Percentiles rank a stretch among this genome's conserved stretches.
phyloP scores from a whole-genome alignment of 2,329 filamentous ascomycete species.

The Phaeoacremonium minimum region DNA sequence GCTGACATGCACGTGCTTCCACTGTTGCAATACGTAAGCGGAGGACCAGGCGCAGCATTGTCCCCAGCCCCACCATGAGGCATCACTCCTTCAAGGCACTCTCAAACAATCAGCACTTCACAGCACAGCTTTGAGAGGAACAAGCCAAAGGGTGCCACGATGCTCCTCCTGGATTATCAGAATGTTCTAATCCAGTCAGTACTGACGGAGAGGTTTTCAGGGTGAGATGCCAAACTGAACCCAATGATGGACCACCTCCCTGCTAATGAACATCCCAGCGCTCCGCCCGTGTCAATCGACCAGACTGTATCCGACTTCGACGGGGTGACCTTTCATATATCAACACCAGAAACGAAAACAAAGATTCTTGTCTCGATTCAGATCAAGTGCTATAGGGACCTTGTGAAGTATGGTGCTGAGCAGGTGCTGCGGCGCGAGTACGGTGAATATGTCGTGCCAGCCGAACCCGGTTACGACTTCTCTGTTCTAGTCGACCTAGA shows the following conservation, averaged over 20 bases:
- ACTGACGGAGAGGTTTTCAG: slow-evolving; percentile 89
- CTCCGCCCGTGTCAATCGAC: slow-evolving; percentile 83
- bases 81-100: slow-evolving; percentile 6
- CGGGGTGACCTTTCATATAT: slow-evolving; percentile 97
- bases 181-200: slow-evolving; percentile 97
- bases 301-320: slow-evolving; percentile 99
- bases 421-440: slow-evolving; percentile 92
- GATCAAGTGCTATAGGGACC: slow-evolving; percentile 90
- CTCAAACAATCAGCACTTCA: slow-evolving; percentile 9
- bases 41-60: not conserved
- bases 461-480: slow-evolving; percentile 94
- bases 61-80: slow-evolving; percentile 1
- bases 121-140: not conserved
- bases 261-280: slow-evolving; percentile 47
- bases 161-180: slow-evolving; percentile 98
- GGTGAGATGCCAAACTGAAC: slow-evolving; percentile 45
- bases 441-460: slow-evolving; percentile 79
- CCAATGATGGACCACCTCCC: slow-evolving; percentile 4
- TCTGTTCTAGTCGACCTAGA: slow-evolving; percentile 88
- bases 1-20: not conserved
- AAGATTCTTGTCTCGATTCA: slow-evolving; percentile 93
- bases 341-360: slow-evolving; percentile 87
- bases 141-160: slow-evolving; percentile 32
- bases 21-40: not conserved
- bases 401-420: slow-evolving; percentile 89